phyloP scores from a whole-genome alignment of 345 rosid species.

The thale cress (Arabidopsis thaliana) region DNA sequence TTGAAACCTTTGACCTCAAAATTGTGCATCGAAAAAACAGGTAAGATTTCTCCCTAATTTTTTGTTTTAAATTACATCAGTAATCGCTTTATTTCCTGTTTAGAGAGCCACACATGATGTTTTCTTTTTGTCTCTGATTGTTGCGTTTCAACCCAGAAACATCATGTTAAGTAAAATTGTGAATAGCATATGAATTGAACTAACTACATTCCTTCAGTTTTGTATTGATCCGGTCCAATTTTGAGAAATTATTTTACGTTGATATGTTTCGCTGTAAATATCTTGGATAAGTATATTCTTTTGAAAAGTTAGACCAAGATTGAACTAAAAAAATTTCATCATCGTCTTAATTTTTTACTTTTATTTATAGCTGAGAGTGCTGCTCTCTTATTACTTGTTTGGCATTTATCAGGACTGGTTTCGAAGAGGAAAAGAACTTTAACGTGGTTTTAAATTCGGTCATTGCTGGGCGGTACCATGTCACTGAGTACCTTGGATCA shows the following conservation, averaged over 20 bases:
- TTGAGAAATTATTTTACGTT: not conserved
- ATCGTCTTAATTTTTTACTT: not conserved
- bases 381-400: constrained; percentile 34
- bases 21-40: constrained; percentile 98
- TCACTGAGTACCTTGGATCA: constrained; percentile 98
- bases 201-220: not conserved
- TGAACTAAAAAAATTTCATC: not conserved
- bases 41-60: constrained; percentile 48
- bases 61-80: not conserved
- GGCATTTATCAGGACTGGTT: constrained; percentile 83
- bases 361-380: constrained; percentile 10
- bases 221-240: constrained; percentile 13
- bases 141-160: not conserved
- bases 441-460: constrained; percentile 95
- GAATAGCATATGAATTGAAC: not conserved
- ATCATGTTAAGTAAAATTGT: not conserved
- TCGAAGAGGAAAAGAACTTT: constrained; percentile 99
- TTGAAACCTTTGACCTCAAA: constrained; percentile 96
- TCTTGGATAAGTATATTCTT: not conserved
- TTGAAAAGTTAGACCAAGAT: constrained; percentile 3
- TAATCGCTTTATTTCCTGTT: constrained; percentile 9
- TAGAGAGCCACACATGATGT: not conserved
- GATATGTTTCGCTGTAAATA: constrained; percentile 11
- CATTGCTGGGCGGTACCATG: constrained; percentile 96
- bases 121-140: constrained; percentile 9